Evolutionary conservation across 2,329 filamentous ascomycete genomes (phyloP).

Genomic region (Coniella vitis): DNA sequence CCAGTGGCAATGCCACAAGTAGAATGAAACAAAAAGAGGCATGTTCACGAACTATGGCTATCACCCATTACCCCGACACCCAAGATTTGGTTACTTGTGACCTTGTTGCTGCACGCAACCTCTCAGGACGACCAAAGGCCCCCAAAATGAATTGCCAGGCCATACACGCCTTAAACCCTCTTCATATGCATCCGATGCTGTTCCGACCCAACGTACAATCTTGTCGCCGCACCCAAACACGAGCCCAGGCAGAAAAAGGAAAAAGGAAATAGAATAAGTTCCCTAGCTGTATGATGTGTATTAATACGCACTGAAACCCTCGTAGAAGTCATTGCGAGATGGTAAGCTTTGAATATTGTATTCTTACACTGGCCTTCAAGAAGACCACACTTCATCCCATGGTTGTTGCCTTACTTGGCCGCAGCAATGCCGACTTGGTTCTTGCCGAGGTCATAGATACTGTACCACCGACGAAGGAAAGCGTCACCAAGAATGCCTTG

Average conservation of each 20-base stretch:
- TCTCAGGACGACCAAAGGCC: no score
- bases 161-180: neutral
- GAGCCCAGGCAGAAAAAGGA: slow-evolving; percentile 8
- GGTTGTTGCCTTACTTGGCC: slow-evolving; percentile 47
- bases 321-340: neutral
- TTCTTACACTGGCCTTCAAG: slow-evolving; percentile 5
- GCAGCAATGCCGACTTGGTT: slow-evolving; percentile 82
- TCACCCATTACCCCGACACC: no score
- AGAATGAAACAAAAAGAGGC: no score
- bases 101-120: no score
- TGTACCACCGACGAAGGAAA: slow-evolving; percentile 83
- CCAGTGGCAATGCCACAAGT: no score
- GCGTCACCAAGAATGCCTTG: slow-evolving; percentile 83
- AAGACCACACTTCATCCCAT: neutral
- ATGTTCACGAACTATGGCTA: no score
- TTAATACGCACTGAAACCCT: neutral
- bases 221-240: slow-evolving; percentile 10
- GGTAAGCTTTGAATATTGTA: neutral
- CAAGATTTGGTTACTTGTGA: no score
- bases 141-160: neutral
- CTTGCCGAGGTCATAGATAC: slow-evolving; percentile 90
- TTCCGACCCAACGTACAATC: slow-evolving; percentile 12
- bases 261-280: slow-evolving; percentile 3
- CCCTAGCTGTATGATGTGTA: neutral
- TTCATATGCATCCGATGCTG: slow-evolving; percentile 12